Evolutionary conservation across 306 rosid species (phyloP), one percentile per base, ranked within the genome.

Genomic region (Astragalus membranaceus): DNA sequence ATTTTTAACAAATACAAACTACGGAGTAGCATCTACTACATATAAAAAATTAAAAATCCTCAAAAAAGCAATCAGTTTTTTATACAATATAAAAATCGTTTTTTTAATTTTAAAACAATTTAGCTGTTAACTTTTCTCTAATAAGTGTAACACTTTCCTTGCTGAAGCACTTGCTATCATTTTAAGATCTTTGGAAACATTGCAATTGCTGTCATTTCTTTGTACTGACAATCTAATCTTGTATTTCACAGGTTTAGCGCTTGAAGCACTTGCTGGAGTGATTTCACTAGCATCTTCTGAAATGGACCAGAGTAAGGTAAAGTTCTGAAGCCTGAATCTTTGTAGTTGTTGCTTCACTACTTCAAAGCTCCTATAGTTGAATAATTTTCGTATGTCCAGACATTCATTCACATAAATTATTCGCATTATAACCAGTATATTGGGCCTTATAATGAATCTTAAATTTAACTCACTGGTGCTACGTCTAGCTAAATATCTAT

Each of bases 241-340:
- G 51, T 54, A 30, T 71, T 58, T 77, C 73, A 62, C 89, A 70
- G 80, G 99, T 72, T 83, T 95, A 75, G 99, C 99, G 6, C 83
- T 95, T 79, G 97, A 95, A 91, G 87, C 97, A 12, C 92, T 95
- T 63, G 92, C 95, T 72, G 96, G 93, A 80, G 92, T 89, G 70
- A 52, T 95, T 72, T 82, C 95, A 63, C 85, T 95, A 50, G 86
- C 97, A 35, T 89, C 97, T 46, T 85, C 97, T 17, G 97, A 91
- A 60, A 78, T 95, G 75, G 96, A 91, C 64, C 93, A 80, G 51
- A 79, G 83, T 32, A 70, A 75, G 97, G 99, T 95, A 83, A 65
- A 61, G 71, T 64, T 72, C 69, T 39, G 55, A 43, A 39, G 64
- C 64, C 64, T 12, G 55, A 36, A 47, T 62, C 81, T 81, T 69